Conservation (phyloP, 2,329 filamentous ascomycete species). For the Penicillium sp. region DNA sequence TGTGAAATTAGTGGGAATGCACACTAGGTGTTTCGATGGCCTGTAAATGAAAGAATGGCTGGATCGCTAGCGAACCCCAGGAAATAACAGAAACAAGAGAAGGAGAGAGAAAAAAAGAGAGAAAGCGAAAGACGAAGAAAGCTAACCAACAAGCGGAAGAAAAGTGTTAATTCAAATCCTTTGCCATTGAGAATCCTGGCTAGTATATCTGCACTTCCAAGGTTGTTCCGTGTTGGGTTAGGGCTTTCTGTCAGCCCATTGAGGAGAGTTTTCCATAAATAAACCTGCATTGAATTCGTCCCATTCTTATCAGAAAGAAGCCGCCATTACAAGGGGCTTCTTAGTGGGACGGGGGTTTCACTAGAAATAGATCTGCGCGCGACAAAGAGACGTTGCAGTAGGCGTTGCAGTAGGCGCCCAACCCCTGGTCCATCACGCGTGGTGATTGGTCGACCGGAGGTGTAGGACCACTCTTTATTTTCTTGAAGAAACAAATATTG, state of each 20-base stretch:
- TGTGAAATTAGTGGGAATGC: not conserved
- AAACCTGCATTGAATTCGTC: not conserved
- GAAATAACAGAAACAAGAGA: conserved; percentile 5
- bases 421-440: not conserved
- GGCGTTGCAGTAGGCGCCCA: not conserved
- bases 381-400: conserved; percentile 14
- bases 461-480: conserved; percentile 2
- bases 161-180: conserved; percentile 1
- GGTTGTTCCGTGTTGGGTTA: not conserved
- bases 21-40: conserved; percentile 6
- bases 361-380: conserved; percentile 13
- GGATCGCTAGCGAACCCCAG: not conserved
- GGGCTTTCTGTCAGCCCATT: conserved; percentile 8
- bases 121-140: conserved; percentile 8
- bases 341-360: conserved; percentile 10
- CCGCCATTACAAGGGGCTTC: conserved; percentile 10
- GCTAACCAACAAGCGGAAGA: not conserved
- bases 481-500: not conserved
- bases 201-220: conserved; percentile 5
- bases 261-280: not conserved
- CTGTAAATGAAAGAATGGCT: conserved; percentile 9
- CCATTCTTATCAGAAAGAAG: not conserved
- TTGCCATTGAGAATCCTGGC: not conserved
- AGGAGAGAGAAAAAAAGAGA: too few species aligned
- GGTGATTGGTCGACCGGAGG: conserved; percentile 10